Evolutionary conservation across 2,329 filamentous ascomycete species (phyloP).

Genomic region (Zasmidium cellare): DNA sequence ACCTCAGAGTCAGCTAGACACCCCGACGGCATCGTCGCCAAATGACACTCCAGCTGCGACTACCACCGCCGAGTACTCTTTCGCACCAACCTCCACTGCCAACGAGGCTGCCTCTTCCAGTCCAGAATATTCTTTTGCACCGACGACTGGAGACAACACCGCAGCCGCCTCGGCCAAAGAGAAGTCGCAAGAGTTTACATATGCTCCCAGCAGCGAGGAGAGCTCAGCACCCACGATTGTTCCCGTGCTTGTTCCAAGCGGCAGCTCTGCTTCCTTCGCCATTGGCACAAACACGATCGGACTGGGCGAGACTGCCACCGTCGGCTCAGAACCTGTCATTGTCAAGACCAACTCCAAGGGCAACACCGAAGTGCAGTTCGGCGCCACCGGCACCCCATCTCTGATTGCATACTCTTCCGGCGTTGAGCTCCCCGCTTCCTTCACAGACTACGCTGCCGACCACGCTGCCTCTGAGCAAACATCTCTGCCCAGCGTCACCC

Average conservation of each 20-base stretch:
- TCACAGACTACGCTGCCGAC: neutral
- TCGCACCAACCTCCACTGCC: neutral
- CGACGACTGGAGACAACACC: neutral
- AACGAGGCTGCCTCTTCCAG: neutral
- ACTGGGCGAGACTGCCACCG: conserved; percentile 6
- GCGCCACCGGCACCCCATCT: neutral
- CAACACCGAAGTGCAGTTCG: conserved; percentile 6
- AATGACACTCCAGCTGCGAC: neutral
- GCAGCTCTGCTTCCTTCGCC: conserved; percentile 4
- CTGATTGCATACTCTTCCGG: conserved; percentile 7
- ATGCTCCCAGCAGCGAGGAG: conserved; percentile 1
- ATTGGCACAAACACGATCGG: conserved; percentile 12
- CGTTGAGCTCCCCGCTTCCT: neutral
- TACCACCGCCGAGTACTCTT: neutral
- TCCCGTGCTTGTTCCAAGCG: neutral
- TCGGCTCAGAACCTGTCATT: conserved; percentile 6
- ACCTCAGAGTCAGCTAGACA: neutral
- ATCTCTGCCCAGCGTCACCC: conserved; percentile 9
- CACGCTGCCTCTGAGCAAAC: neutral
- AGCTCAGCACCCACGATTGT: conserved; percentile 1
- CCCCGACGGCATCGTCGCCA: neutral
- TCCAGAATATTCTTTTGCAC: neutral
- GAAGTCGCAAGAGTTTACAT: neutral
- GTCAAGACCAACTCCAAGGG: conserved; percentile 8
- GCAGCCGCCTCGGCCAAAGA: neutral